phyloP scores from a whole-genome alignment of 2,329 filamentous ascomycete genomes.

The Colletotrichum caudatum region DNA sequence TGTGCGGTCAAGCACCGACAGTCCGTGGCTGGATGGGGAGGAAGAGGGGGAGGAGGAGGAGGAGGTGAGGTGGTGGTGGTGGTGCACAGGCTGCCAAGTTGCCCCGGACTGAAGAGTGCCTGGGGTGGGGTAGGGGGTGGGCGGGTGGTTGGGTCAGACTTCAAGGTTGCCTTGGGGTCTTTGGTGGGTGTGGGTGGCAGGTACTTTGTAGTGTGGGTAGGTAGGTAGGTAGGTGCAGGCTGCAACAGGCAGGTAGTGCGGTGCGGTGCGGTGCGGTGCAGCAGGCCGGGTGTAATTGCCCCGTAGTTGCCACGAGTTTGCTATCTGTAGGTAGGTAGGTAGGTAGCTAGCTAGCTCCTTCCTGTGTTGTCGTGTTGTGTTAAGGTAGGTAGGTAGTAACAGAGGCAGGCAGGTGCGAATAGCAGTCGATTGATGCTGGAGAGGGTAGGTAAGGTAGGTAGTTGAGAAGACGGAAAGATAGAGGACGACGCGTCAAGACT shows the following conservation, averaged over 20 bases:
- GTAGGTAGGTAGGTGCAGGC: background rate
- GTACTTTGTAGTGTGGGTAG: background rate
- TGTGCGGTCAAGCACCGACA: background rate
- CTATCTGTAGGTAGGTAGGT: too few relatives aligned
- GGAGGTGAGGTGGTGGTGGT: background rate
- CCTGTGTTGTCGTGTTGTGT: too few relatives aligned
- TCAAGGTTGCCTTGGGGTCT: background rate
- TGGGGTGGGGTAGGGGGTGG: conserved; percentile 32
- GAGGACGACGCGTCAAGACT: conserved; percentile 12
- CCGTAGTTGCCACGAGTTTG: background rate
- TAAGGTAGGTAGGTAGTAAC: background rate
- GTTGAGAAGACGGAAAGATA: background rate
- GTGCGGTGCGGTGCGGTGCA: background rate
- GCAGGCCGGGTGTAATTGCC: background rate
- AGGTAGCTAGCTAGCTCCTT: background rate
- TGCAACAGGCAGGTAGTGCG: background rate
- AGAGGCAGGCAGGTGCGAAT: background rate
- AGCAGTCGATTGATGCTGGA: background rate
- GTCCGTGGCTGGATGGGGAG: conserved; percentile 9
- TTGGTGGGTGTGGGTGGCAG: conserved; percentile 14
- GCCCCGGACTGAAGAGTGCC: conserved; percentile 40
- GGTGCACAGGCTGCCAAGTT: conserved; percentile 27
- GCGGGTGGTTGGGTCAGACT: conserved; percentile 19
- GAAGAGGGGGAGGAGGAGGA: background rate
- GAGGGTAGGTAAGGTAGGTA: background rate